Base-by-base conservation (phyloP, 2,329 filamentous ascomycete genomes). In the Fusarium piperis region DNA sequence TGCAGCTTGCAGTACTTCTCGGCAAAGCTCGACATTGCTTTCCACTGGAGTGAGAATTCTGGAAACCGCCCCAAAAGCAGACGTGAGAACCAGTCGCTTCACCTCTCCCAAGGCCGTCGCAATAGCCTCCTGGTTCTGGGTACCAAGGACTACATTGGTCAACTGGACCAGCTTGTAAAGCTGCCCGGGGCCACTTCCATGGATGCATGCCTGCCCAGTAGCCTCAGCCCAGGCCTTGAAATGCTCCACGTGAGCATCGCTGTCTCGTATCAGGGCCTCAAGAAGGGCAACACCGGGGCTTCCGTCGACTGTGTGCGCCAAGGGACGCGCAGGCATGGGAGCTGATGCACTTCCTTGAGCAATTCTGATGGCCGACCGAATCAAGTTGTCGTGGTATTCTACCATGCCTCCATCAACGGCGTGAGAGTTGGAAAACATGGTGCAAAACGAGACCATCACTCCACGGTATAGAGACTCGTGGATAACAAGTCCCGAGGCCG, bases 391-490 rank as follows among this genome's bases (percentile, higher is more conserved):
- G 16, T 18, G 36, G n/a, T 11, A 6, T 11, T 39, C 18, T 23
- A 0, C 39, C 12, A 3, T 18, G 0, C 0, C 39, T 41, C 0
- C 4, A 7, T 15, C 0, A 9, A 9, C 3, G 5, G 18, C 18
- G 18, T 41, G 1, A 1, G 39, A 41, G 18, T 9, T 23, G 12
- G 39, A 41, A 5, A 41, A 23, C 18, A 41, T 41, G 3, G 39
- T 41, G 39, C 39, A 41, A 1, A 41, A 41, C 1, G 18, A 41
- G 12, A 41, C 39, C 2, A 41, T 41, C 12, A 41, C 39, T 2
- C 39, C 39, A 41, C 1, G 39, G 2, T 41, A 41, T 0, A 41
- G 3, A 1, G 12, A 41, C 39, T 41, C 39, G 18, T 23, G 39
- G 7, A 41, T 41, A 4, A 12, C 15, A 2, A 23, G 8, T 0